A percentile compares a stretch with the other conserved stretches of the same genome.
Evolutionary conservation across 2,329 filamentous ascomycete genomes (phyloP).

Genomic region (Ophiostoma novo-ulmi): DNA sequence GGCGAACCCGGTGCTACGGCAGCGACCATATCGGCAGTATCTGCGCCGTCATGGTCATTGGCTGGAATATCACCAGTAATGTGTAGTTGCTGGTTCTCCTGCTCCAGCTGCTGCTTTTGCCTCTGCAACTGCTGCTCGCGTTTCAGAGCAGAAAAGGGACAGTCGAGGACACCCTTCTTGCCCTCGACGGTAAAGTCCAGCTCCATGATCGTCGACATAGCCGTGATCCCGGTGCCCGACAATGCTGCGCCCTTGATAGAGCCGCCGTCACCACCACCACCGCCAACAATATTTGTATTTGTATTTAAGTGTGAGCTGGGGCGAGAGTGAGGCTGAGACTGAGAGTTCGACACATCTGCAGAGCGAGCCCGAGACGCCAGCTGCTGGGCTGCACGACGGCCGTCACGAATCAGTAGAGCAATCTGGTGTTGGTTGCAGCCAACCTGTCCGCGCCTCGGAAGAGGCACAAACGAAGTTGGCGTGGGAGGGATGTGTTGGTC

Average conservation of each 20-base stretch:
- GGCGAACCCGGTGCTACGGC: constrained; percentile 28
- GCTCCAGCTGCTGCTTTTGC: constrained; percentile 24
- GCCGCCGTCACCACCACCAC: constrained; percentile 32
- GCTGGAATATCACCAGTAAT: not conserved
- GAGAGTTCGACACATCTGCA: not conserved
- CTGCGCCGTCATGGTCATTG: constrained; percentile 16
- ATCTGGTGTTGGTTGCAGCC: constrained; percentile 52
- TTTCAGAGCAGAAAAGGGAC: constrained; percentile 63
- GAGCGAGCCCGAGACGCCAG: constrained; percentile 34
- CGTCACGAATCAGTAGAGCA: constrained; percentile 60
- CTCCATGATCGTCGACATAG: constrained; percentile 65
- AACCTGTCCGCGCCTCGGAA: constrained; percentile 46
- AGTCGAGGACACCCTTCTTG: constrained; percentile 71
- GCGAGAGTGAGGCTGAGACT: not conserved
- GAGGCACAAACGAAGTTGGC: constrained; percentile 49
- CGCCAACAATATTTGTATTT: constrained; percentile 9
- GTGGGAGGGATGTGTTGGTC: constrained; percentile 42
- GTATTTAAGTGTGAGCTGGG: constrained; percentile 4
- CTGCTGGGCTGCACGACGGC: constrained; percentile 53
- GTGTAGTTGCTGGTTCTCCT: constrained; percentile 22
- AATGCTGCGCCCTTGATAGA: constrained; percentile 47
- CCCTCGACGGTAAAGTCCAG: constrained; percentile 87
- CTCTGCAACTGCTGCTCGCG: constrained; percentile 27
- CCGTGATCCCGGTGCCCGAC: constrained; percentile 47
- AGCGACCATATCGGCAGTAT: constrained; percentile 28